A percentile compares a stretch with the other conserved stretches of the same genome.
phyloP scores from a whole-genome alignment of 2,329 filamentous ascomycete species.

The Escovopsis sp. region DNA sequence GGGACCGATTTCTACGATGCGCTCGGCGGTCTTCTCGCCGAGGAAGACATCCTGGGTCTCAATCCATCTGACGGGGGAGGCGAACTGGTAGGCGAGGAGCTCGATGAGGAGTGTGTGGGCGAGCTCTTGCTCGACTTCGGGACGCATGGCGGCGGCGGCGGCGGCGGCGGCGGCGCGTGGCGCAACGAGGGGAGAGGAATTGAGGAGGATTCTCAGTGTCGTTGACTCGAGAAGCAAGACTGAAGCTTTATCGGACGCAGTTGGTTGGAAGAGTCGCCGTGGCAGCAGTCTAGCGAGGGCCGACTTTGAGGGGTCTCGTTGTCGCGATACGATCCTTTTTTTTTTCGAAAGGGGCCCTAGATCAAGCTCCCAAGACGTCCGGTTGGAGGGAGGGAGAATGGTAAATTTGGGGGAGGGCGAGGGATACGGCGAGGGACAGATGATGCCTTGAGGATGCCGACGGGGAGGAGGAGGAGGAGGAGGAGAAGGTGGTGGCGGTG shows the following conservation, averaged over 20 bases:
- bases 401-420: no score
- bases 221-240: slow-evolving; percentile 1
- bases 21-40: slow-evolving; percentile 86
- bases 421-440: no score
- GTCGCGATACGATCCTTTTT: no score
- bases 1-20: slow-evolving; percentile 93
- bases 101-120: slow-evolving; percentile 96
- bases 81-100: slow-evolving; percentile 98
- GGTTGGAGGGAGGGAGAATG: no score
- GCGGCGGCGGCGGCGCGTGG: slow-evolving; percentile 3
- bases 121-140: slow-evolving; percentile 98
- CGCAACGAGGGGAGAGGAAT: slow-evolving; percentile 7
- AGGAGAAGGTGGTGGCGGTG: slow-evolving; percentile 1
- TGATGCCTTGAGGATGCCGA: no score
- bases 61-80: slow-evolving; percentile 98
- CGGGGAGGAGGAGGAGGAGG: no score
- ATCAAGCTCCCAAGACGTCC: no score
- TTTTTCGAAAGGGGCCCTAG: no score
- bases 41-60: slow-evolving; percentile 99
- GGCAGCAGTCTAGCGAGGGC: no score
- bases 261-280: no score
- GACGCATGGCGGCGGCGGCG: slow-evolving; percentile 57
- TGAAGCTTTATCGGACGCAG: no score
- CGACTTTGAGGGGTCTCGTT: no score
- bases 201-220: slow-evolving; percentile 1